These are phyloP conservation scores for Diaporthe sp. DNA, from an alignment of 2,329 filamentous ascomycete species.

Conservation along the genomic window DNA sequence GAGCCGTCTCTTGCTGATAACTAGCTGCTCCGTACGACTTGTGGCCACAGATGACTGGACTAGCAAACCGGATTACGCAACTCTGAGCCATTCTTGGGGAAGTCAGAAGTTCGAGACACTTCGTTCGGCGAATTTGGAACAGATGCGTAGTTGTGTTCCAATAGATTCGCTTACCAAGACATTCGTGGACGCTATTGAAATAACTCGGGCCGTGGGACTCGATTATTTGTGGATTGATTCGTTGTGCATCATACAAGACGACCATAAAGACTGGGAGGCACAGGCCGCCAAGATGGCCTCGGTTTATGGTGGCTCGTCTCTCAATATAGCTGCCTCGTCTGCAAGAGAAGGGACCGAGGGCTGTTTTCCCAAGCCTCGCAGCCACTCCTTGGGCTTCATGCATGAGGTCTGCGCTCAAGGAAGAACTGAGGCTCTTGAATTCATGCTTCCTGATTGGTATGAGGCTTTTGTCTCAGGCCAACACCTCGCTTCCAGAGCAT, in stretches of 20 bases:
- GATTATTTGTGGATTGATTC: neutral
- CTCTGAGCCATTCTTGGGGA: neutral
- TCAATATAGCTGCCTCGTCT: neutral
- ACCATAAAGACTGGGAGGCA: neutral
- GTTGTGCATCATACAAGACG: neutral
- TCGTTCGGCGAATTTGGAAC: neutral
- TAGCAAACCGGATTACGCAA: neutral
- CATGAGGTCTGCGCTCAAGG: neutral
- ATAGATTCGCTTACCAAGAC: neutral
- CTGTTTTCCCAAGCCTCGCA: neutral
- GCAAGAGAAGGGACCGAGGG: neutral
- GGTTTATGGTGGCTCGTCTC: neutral
- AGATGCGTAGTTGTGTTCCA: neutral
- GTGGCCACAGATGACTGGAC: neutral
- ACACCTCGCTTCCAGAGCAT: neutral
- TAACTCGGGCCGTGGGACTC: neutral
- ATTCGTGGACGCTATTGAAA: neutral
- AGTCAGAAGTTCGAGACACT: neutral
- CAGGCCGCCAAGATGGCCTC: neutral
- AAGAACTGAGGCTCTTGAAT: neutral
- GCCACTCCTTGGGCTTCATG: neutral
- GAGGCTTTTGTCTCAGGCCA: fast-evolving
- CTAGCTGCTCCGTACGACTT: neutral
- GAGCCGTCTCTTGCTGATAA: neutral
- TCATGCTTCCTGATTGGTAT: neutral